Evolutionary conservation across 1,284 basidiomycete genomes (phyloP).

Genomic region (Trichosporon faecale): DNA sequence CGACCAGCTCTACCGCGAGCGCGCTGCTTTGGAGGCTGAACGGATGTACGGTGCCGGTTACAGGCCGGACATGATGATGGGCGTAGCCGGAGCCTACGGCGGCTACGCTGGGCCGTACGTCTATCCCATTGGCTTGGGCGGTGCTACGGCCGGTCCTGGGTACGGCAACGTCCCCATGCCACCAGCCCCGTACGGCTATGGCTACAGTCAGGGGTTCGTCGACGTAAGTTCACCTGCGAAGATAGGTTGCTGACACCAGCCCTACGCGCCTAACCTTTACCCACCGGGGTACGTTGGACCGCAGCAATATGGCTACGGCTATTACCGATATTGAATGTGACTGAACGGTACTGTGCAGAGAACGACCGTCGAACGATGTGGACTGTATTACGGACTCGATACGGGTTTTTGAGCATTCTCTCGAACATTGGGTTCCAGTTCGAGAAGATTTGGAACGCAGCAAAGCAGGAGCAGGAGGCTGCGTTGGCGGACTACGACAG

Average conservation of each 20-base stretch:
- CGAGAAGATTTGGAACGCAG: not conserved
- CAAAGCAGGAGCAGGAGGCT: not conserved
- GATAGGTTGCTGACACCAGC: not conserved
- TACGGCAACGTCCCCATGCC: not conserved
- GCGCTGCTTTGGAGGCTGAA: not conserved
- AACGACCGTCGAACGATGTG: not conserved
- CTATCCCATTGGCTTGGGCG: not conserved
- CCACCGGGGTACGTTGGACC: conserved; percentile 4
- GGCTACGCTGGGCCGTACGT: not conserved
- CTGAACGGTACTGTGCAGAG: conserved; percentile 6
- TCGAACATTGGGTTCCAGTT: not conserved
- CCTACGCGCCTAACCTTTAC: not conserved
- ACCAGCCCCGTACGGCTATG: not conserved
- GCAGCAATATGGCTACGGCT: not conserved
- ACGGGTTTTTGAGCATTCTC: too few species aligned
- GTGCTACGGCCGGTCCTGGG: not conserved
- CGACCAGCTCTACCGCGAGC: not conserved
- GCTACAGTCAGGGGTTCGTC: not conserved
- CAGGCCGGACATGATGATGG: not conserved
- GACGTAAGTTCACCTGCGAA: not conserved
- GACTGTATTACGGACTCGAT: not conserved
- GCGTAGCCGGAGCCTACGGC: not conserved
- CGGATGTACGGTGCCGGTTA: not conserved
- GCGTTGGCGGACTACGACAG: not conserved
- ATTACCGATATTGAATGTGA: conserved; percentile 1